Evolutionary conservation across 1,284 basidiomycete species (phyloP).

Genomic region (Spongispora temasekensis): DNA sequence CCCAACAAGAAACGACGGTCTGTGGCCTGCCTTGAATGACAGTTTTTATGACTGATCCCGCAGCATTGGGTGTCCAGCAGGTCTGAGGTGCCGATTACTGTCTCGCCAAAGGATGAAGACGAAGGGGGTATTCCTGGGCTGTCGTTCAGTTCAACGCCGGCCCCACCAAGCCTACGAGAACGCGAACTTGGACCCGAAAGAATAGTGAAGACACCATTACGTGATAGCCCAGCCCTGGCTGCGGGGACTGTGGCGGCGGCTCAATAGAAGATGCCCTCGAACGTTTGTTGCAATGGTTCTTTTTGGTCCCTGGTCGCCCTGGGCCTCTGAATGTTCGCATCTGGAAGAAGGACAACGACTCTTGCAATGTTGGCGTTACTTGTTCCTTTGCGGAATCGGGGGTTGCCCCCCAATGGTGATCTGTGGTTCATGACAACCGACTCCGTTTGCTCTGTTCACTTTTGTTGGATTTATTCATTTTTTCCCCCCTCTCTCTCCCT

Average conservation of each 20-base stretch:
- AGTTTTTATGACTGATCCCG: constrained; percentile 27
- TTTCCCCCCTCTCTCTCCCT: constrained; percentile 37
- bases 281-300: not conserved
- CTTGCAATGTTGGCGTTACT: not conserved
- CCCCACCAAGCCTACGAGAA: constrained; percentile 36
- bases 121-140: constrained; percentile 42
- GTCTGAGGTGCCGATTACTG: constrained; percentile 39
- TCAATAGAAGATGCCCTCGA: constrained; percentile 46
- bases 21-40: constrained; percentile 32
- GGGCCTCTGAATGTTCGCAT: constrained; percentile 5
- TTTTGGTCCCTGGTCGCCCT: constrained; percentile 1
- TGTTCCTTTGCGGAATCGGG: constrained; percentile 1
- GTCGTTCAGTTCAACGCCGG: constrained; percentile 31
- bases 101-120: constrained; percentile 37
- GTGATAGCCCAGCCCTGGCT: constrained; percentile 63
- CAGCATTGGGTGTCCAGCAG: constrained; percentile 36
- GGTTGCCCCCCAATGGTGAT: not conserved
- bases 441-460: constrained; percentile 14
- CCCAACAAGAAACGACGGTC: constrained; percentile 73
- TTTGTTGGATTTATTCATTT: constrained; percentile 52
- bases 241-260: constrained; percentile 50
- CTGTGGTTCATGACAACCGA: constrained; percentile 5
- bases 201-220: constrained; percentile 60
- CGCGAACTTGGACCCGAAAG: constrained; percentile 40
- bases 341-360: not conserved